These are phyloP conservation scores for Gloeopeniophorella convolvens DNA, from an alignment of 768 basidiomycete genomes.

Conservation along the genomic window DNA sequence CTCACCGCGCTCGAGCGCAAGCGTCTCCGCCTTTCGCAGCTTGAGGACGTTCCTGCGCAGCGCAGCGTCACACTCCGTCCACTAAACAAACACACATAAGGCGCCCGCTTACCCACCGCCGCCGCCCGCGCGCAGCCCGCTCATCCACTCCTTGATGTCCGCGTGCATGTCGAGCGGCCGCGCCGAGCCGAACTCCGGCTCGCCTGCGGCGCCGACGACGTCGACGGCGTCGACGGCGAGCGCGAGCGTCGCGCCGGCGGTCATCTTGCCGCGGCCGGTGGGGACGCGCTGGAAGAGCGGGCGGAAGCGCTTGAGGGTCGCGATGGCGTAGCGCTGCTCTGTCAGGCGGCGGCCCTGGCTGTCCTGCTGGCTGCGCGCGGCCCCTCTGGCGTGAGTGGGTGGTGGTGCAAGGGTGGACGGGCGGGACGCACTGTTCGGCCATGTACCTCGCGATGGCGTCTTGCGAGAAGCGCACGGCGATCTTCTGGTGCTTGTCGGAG, in stretches of 20 bases:
- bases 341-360: constrained; percentile 33
- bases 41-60: constrained; percentile 40
- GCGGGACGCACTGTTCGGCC: constrained; percentile 28
- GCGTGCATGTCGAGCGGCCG: constrained; percentile 34
- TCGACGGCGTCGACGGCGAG: constrained; percentile 46
- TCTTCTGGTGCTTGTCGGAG: constrained; percentile 47
- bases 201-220: constrained; percentile 38
- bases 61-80: constrained; percentile 22
- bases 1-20: constrained; percentile 1
- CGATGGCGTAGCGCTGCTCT: constrained; percentile 39
- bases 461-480: constrained; percentile 50
- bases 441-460: constrained; percentile 43
- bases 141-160: constrained; percentile 45
- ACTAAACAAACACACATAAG: background rate
- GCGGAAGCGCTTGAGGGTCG: constrained; percentile 44
- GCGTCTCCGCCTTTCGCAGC: constrained; percentile 34
- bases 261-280: constrained; percentile 34
- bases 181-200: constrained; percentile 47
- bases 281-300: constrained; percentile 51
- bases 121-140: constrained; percentile 49
- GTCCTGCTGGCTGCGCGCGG: constrained; percentile 17
- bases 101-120: constrained; percentile 63
- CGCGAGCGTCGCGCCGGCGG: constrained; percentile 36
- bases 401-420: constrained; percentile 38
- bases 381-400: background rate